Percentiles rank a stretch among this genome's conserved stretches.
Conservation (phyloP, 495 filamentous ascomycete genomes). For the Darksidea phi region DNA sequence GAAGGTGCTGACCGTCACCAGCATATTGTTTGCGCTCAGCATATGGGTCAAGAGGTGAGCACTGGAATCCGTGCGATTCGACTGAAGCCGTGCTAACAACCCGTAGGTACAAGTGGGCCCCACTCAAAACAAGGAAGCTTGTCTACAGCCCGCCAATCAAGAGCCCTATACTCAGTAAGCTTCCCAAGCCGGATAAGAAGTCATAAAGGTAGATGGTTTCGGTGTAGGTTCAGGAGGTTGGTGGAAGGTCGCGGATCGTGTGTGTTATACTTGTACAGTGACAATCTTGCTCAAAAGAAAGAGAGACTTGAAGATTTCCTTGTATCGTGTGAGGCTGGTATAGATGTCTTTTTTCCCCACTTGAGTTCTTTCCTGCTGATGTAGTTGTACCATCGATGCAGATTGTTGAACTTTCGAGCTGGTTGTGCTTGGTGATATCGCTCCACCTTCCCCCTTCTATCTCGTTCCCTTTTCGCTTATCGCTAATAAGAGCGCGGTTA, state of each 20-base stretch:
- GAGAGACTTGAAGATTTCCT: slow-evolving; percentile 26
- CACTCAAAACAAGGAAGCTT: slow-evolving; percentile 92
- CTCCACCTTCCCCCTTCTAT: no score
- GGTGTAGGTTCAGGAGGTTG: not conserved
- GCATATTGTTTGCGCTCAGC: slow-evolving; percentile 77
- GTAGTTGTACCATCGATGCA: no score
- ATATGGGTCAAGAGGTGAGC: slow-evolving; percentile 88
- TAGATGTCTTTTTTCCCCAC: no score
- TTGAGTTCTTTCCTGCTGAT: no score
- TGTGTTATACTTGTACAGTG: slow-evolving; percentile 39
- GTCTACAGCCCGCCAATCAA: slow-evolving; percentile 74
- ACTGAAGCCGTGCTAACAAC: slow-evolving; percentile 16
- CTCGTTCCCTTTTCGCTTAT: no score
- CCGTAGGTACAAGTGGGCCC: slow-evolving; percentile 86
- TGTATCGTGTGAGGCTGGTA: slow-evolving; percentile 9
- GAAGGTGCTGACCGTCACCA: slow-evolving; percentile 79
- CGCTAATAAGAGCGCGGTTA: no score
- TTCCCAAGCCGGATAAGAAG: slow-evolving; percentile 27
- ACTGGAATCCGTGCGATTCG: not conserved
- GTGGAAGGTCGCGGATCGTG: slow-evolving; percentile 14
- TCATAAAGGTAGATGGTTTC: slow-evolving; percentile 13
- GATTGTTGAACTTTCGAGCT: no score
- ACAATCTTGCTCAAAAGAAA: slow-evolving; percentile 30
- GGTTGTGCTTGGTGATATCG: no score
- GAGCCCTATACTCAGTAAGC: slow-evolving; percentile 17